Conservation (phyloP, 2,329 filamentous ascomycete species). For the Calonectria henricotiae region DNA sequence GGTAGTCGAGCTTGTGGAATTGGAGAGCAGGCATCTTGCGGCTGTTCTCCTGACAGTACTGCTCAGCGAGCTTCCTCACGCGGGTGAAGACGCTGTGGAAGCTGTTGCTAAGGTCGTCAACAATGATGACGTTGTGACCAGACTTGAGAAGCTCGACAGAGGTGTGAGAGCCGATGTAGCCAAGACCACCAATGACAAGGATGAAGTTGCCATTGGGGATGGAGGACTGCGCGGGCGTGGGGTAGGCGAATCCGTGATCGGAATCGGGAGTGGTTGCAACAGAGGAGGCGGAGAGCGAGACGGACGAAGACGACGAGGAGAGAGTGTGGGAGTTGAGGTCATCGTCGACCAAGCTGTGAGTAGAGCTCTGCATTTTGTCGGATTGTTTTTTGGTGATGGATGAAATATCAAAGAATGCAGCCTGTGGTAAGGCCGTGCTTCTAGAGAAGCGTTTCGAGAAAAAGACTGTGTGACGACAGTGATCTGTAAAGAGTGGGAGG, state of each 20-base stretch:
- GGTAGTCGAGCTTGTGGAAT: conserved; percentile 61
- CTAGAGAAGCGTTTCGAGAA: not conserved
- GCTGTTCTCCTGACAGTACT: conserved; percentile 29
- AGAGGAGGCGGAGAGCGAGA: conserved; percentile 19
- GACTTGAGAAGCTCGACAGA: conserved; percentile 69
- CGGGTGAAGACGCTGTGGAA: conserved; percentile 48
- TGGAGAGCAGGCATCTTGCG: conserved; percentile 51
- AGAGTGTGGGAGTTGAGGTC: conserved; percentile 3
- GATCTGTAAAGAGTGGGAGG: conserved; percentile 18
- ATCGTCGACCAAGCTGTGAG: conserved; percentile 14
- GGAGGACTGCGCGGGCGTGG: conserved; percentile 4
- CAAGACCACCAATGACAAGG: conserved; percentile 70
- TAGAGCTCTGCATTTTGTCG: conserved; percentile 17
- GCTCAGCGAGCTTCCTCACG: conserved; percentile 39
- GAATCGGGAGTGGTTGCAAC: conserved; percentile 29
- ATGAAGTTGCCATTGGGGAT: conserved; percentile 52
- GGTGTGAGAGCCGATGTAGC: conserved; percentile 73
- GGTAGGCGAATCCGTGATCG: conserved; percentile 1
- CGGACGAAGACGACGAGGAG: conserved; percentile 27
- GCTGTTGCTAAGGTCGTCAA: conserved; percentile 65
- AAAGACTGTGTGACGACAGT: conserved; percentile 17
- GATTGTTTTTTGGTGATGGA: not conserved
- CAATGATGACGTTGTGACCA: conserved; percentile 69
- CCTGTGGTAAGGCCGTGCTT: not conserved
- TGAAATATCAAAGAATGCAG: conserved; percentile 12